These are phyloP conservation scores for Teratosphaeria nubilosa DNA, from an alignment of 2,329 filamentous ascomycete species.

Conservation along the genomic window DNA sequence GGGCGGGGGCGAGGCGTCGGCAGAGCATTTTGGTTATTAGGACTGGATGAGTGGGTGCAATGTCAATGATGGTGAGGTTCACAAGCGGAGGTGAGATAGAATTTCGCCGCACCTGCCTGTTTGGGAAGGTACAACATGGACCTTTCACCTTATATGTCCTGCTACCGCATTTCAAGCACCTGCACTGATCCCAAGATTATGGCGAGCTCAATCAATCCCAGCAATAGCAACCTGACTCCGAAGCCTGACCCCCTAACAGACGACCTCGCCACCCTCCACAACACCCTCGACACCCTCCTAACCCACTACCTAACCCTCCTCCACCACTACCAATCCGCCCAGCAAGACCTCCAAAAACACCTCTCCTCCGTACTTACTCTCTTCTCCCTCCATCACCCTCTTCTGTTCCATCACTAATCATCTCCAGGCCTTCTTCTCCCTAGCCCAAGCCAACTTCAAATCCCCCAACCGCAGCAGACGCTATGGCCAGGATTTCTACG, in stretches of 20 bases:
- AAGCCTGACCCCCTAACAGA: not conserved
- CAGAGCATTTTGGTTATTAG: constrained; percentile 2
- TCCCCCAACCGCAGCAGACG: constrained; percentile 42
- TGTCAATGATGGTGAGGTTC: not conserved
- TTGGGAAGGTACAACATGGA: not conserved
- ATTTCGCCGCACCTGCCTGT: not conserved
- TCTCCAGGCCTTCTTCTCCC: constrained; percentile 35
- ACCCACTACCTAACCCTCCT: constrained; percentile 56
- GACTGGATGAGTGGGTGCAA: not conserved
- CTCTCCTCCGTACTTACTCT: constrained; percentile 44
- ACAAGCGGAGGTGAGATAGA: not conserved
- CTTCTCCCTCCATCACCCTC: not conserved
- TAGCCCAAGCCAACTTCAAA: constrained; percentile 68
- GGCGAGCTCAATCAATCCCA: too few relatives aligned
- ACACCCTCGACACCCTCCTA: constrained; percentile 51
- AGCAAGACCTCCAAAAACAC: constrained; percentile 42
- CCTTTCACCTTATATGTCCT: not conserved
- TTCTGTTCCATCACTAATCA: not conserved
- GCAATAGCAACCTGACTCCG: too few relatives aligned
- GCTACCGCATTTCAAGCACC: not conserved
- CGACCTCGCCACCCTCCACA: constrained; percentile 21
- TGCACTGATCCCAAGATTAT: too few relatives aligned
- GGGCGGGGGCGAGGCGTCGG: not conserved
- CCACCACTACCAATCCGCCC: constrained; percentile 55
- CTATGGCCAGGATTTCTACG: constrained; percentile 62